Evolutionary conservation across 345 rosid species (phyloP).

Genomic region (Reutealis trisperma): DNA sequence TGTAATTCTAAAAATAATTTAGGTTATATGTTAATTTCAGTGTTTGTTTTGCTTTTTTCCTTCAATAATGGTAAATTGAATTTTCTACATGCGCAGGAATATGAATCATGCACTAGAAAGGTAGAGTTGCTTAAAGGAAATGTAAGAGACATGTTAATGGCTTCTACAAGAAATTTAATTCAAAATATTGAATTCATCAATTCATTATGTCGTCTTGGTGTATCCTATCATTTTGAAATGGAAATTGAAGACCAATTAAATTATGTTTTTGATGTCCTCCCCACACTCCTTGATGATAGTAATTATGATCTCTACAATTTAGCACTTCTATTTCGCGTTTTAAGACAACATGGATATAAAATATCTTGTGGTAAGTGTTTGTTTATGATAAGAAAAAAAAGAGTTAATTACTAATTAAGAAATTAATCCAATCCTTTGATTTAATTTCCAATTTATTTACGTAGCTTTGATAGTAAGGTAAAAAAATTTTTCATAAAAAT

Average conservation of each 20-base stretch:
- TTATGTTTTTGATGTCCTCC: neutral
- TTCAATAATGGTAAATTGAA: too few species aligned
- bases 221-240: constrained; percentile 4
- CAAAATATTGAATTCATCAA: neutral
- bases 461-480: too few species aligned
- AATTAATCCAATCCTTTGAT: too few species aligned
- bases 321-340: neutral
- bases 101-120: neutral
- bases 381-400: too few species aligned
- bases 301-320: neutral
- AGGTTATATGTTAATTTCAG: neutral
- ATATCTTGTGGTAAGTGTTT: neutral
- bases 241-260: neutral
- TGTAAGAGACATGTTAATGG: neutral
- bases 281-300: neutral
- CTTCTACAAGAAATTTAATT: neutral
- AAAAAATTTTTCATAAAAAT: too few species aligned
- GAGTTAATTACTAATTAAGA: too few species aligned
- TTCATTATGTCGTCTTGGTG: neutral
- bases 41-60: neutral
- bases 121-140: neutral
- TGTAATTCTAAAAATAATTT: too few species aligned
- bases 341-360: constrained; percentile 8
- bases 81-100: neutral
- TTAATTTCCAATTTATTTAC: too few species aligned